Percentiles rank a stretch among this genome's conserved stretches.
Conservation (phyloP, 257 asterid genomes). For the Nicotiana obtusifolia region DNA sequence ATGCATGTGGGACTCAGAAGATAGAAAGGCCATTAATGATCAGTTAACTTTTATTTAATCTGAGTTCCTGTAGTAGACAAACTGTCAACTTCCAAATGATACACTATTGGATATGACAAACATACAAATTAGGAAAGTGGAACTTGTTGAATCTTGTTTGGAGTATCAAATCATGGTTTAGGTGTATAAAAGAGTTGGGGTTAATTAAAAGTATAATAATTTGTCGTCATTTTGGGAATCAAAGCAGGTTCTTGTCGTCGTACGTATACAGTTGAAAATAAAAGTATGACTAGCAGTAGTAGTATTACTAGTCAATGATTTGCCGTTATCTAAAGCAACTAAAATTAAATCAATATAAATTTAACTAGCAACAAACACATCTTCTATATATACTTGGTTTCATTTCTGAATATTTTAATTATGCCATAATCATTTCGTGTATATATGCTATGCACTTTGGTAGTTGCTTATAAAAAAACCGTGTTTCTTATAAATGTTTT, state of each 20-base stretch:
- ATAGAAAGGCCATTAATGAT: background rate
- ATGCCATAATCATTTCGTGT: background rate
- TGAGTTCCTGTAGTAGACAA: background rate
- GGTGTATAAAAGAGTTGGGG: background rate
- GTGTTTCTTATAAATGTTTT: background rate
- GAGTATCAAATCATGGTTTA: constrained; percentile 1
- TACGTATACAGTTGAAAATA: too few species aligned
- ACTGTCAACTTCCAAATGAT: background rate
- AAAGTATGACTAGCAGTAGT: background rate
- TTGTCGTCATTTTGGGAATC: background rate
- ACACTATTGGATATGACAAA: background rate
- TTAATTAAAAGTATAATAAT: background rate
- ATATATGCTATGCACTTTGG: constrained; percentile 2
- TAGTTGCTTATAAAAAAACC: background rate
- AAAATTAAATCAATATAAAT: background rate
- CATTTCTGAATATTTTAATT: background rate
- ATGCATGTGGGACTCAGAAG: background rate
- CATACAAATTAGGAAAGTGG: background rate
- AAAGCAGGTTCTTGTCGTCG: background rate
- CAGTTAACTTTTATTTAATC: background rate
- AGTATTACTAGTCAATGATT: background rate
- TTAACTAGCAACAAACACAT: background rate
- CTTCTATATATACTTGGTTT: background rate
- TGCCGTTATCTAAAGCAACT: background rate
- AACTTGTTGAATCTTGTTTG: background rate